A percentile compares a stretch with the other conserved stretches of the same genome.
These are phyloP conservation scores for Verticillium klebahnii DNA, from an alignment of 2,329 filamentous ascomycete species.

Conservation along the genomic window DNA sequence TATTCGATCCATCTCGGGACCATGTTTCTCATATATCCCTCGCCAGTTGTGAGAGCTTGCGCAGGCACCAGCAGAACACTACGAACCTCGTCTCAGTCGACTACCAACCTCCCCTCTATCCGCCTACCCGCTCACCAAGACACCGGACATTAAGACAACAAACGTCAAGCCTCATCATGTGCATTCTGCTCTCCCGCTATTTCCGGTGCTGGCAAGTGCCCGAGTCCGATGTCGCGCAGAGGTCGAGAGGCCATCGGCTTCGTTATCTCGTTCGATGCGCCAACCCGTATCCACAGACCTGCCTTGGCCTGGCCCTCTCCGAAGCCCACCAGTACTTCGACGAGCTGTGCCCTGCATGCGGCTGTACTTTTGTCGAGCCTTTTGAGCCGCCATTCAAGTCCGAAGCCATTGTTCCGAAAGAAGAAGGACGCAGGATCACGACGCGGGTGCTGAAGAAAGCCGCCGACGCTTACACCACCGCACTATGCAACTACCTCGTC, in stretches of 20 bases:
- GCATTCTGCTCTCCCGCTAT: slow-evolving; percentile 3
- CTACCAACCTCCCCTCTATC: neutral
- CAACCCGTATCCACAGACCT: slow-evolving; percentile 5
- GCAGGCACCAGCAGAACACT: too few relatives aligned
- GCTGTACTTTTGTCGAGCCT: slow-evolving; percentile 6
- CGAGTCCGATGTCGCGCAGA: too few relatives aligned
- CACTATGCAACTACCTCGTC: neutral
- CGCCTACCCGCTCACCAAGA: too few relatives aligned
- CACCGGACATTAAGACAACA: neutral
- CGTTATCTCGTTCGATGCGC: slow-evolving; percentile 8
- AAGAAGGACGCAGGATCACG: neutral
- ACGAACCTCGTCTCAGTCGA: neutral
- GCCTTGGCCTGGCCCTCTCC: slow-evolving; percentile 2
- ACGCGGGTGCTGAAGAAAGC: neutral
- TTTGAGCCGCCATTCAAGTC: neutral
- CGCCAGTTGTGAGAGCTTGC: too few relatives aligned
- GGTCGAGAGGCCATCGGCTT: neutral
- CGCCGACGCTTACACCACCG: neutral
- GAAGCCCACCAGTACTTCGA: neutral
- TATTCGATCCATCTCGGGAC: too few relatives aligned
- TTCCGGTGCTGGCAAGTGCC: neutral
- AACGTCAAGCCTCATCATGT: slow-evolving; percentile 1
- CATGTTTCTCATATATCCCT: too few relatives aligned
- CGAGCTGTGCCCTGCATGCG: slow-evolving; percentile 2
- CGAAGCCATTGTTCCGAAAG: neutral